Evolutionary conservation across 2,329 filamentous ascomycete genomes (phyloP), one percentile per base, ranked within the genome.

Genomic region (Colletotrichum lindemuthianum): DNA sequence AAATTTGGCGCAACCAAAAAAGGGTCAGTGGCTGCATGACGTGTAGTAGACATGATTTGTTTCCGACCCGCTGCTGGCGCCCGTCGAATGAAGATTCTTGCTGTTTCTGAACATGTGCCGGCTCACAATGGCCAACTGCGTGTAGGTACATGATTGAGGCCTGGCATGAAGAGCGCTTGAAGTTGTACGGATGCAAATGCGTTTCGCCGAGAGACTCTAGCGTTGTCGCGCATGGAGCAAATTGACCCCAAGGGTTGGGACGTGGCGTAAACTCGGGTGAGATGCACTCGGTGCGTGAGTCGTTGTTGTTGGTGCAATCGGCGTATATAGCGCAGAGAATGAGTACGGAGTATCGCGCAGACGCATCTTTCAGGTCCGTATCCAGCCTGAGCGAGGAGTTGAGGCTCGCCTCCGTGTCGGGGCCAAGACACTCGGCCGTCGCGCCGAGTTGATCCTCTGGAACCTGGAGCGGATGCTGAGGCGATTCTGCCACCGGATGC

Each of bases 371-470:
- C 24, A 24, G 24, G 24, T 24, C 5, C 24, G 5, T 24, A 24
- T 24, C 24, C 24, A 24, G 24, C 24, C 24, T 24, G 24, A 24
- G 24, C 24, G 61, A 60, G 61, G 32, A 48, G 36, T 61, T 50
- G 37, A 63, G 63, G 58, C 47, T 40, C 56, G 52, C 40, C 45
- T 50, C 58, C 58, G 58, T 57, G 58, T 65, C 58, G 63, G 52
- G 61, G 63, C 59, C 52, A 65, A 65, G 63, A 15, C 36, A 57
- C 47, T 65, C 61, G 51, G 52, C 58, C 61, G 51, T 47, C 51
- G 50, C 33, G 59, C 58, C 50, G 51, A 56, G 51, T 60, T 52
- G 58, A 58, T 37, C 24, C 61, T 58, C 58, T 56, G 44, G 51
- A n/a, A 16, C 43, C 32, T 40, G 44, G 44, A 48, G 45, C 16